Evolutionary conservation across 2,329 filamentous ascomycete species (phyloP).

Genomic region (Lachnellula suecica): DNA sequence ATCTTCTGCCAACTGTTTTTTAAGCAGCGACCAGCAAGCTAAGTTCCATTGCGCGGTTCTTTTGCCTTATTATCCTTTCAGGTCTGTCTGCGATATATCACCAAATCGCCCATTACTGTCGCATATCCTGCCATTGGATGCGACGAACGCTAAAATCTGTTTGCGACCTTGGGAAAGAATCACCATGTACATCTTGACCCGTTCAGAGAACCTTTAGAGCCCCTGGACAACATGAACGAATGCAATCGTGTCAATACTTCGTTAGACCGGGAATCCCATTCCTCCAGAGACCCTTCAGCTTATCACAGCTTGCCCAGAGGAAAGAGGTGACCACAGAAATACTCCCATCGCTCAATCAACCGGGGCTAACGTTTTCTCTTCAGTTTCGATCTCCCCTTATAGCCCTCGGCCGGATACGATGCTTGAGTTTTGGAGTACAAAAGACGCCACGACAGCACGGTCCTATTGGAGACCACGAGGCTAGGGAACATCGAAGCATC

Average conservation of each 20-base stretch:
- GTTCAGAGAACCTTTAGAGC: background rate
- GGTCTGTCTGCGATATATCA: too few relatives aligned
- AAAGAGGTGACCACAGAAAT: background rate
- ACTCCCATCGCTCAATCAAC: too few relatives aligned
- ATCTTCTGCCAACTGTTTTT: too few relatives aligned
- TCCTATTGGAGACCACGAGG: background rate
- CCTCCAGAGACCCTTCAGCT: conserved; percentile 6
- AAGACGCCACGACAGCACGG: background rate
- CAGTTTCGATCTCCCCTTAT: background rate
- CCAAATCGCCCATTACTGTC: too few relatives aligned
- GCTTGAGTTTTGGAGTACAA: background rate
- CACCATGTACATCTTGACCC: background rate
- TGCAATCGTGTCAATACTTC: conserved; percentile 31
- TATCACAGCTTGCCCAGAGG: background rate
- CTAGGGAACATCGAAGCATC: too few relatives aligned
- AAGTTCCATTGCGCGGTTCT: too few relatives aligned
- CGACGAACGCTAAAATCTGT: too few relatives aligned
- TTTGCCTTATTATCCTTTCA: too few relatives aligned
- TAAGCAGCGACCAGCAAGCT: too few relatives aligned
- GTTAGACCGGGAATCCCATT: conserved; percentile 27
- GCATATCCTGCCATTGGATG: too few relatives aligned
- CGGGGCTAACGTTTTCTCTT: background rate
- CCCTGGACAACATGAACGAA: conserved; percentile 32
- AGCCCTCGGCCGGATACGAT: background rate
- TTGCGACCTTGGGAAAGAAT: background rate